Percentiles rank a stretch among this genome's conserved stretches.
These are phyloP conservation scores for Candida railenensis DNA, from an alignment of 805 yeast species.

Conservation along the genomic window DNA sequence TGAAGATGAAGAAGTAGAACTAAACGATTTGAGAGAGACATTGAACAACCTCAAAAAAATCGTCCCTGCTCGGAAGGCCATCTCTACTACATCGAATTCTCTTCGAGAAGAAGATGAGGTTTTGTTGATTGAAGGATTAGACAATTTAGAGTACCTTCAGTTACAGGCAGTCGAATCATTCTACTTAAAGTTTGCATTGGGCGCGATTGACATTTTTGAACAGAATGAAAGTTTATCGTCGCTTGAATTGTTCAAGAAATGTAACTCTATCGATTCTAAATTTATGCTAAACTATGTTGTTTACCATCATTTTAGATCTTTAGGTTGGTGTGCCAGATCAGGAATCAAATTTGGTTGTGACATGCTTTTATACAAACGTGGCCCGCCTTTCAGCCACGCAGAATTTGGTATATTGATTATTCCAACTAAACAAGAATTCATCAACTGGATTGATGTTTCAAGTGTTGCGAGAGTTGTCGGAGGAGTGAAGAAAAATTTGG, in stretches of 20 bases:
- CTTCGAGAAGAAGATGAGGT: slow-evolving; percentile 14
- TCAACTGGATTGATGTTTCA: slow-evolving; percentile 51
- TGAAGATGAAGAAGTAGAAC: slow-evolving; percentile 18
- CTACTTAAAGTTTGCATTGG: slow-evolving; percentile 61
- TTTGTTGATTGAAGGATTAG: slow-evolving; percentile 15
- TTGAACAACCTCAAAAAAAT: slow-evolving; percentile 17
- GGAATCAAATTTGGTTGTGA: slow-evolving; percentile 95
- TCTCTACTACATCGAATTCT: neutral
- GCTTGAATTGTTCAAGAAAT: slow-evolving; percentile 24
- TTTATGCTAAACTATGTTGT: slow-evolving; percentile 63
- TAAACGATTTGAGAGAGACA: slow-evolving; percentile 15
- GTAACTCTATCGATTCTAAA: slow-evolving; percentile 23
- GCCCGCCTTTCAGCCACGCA: slow-evolving; percentile 96
- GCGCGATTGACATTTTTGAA: slow-evolving; percentile 38
- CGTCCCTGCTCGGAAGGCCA: neutral
- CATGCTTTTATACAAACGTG: slow-evolving; percentile 75
- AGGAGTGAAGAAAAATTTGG: slow-evolving; percentile 78
- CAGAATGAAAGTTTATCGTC: slow-evolving; percentile 14
- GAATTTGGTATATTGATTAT: slow-evolving; percentile 69
- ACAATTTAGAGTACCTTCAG: slow-evolving; percentile 52
- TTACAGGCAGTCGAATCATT: slow-evolving; percentile 74
- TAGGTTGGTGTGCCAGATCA: slow-evolving; percentile 92
- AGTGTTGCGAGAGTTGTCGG: slow-evolving; percentile 78
- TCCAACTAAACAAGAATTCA: slow-evolving; percentile 39
- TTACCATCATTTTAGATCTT: slow-evolving; percentile 82